These are phyloP conservation scores for Phytophthora palmivora DNA, from an alignment of 352 stramenopile species.

Conservation along the genomic window DNA sequence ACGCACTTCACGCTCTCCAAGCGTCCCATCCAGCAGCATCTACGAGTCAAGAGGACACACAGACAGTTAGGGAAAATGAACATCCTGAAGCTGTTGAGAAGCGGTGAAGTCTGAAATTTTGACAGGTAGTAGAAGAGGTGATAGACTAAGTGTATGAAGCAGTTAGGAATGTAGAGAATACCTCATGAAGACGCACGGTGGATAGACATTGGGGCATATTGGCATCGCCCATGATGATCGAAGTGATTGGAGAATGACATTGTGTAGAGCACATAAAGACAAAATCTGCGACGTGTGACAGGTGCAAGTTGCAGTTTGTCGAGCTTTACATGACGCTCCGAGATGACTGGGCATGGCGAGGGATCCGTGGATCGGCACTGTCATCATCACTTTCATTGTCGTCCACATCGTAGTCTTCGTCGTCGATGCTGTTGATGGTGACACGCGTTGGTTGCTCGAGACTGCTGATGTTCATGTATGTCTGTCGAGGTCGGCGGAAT, in stretches of 20 bases:
- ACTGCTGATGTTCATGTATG: slow-evolving; percentile 82
- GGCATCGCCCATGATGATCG: slow-evolving; percentile 39
- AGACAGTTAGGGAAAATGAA: slow-evolving; percentile 13
- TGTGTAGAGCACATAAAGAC: slow-evolving; percentile 22
- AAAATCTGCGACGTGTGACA: slow-evolving; percentile 27
- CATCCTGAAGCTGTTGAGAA: neutral
- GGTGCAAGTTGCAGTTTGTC: neutral
- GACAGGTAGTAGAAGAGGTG: slow-evolving; percentile 8
- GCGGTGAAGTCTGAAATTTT: slow-evolving; percentile 2
- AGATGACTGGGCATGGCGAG: slow-evolving; percentile 40
- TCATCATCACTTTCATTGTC: slow-evolving; percentile 50
- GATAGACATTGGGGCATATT: slow-evolving; percentile 66
- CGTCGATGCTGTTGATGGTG: slow-evolving; percentile 30
- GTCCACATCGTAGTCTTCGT: slow-evolving; percentile 41
- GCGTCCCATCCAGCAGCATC: slow-evolving; percentile 51
- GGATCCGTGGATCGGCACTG: slow-evolving; percentile 23
- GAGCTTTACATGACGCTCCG: slow-evolving; percentile 25
- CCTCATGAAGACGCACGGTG: slow-evolving; percentile 73
- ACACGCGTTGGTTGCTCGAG: slow-evolving; percentile 38
- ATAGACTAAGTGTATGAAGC: neutral
- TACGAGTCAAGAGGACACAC: slow-evolving; percentile 7
- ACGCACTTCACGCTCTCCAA: slow-evolving; percentile 49
- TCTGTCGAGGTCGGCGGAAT: slow-evolving; percentile 59
- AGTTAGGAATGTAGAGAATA: slow-evolving; percentile 22
- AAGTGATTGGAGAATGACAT: slow-evolving; percentile 8